Conservation (phyloP, 441 rosid species). For the Gossypium schwendimanii region DNA sequence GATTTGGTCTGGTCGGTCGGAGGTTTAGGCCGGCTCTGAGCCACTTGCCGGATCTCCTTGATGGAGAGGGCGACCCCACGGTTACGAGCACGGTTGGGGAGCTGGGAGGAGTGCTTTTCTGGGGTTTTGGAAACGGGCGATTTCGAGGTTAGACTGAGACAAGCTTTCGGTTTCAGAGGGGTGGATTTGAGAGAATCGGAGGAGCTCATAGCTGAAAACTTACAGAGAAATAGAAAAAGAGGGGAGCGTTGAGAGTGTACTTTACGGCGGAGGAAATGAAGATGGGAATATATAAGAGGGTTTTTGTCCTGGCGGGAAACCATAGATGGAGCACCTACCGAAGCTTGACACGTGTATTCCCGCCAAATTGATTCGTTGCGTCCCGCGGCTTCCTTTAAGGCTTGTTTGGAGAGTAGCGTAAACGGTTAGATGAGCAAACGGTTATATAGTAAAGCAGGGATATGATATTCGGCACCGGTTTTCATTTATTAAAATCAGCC, state of each 20-base stretch:
- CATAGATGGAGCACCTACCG: conserved; percentile 20
- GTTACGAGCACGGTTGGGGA: conserved; percentile 44
- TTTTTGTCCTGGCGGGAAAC: conserved; percentile 38
- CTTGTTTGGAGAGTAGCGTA: not conserved
- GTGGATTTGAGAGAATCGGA: conserved; percentile 20
- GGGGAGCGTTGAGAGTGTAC: not conserved
- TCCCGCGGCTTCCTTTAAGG: conserved; percentile 42
- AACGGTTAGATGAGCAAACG: not conserved
- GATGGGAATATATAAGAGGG: conserved; percentile 5
- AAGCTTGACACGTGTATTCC: conserved; percentile 38
- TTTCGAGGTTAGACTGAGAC: conserved; percentile 18
- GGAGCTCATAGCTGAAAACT: conserved; percentile 26
- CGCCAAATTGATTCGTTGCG: conserved; percentile 46
- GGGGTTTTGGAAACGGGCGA: conserved; percentile 49
- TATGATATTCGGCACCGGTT: not conserved
- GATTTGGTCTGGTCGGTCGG: conserved; percentile 26
- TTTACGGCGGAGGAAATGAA: not conserved
- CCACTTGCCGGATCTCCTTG: conserved; percentile 52
- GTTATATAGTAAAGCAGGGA: not conserved
- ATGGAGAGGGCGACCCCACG: conserved; percentile 55
- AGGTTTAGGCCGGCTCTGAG: conserved; percentile 31
- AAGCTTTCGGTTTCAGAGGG: conserved; percentile 43
- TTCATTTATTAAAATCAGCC: not conserved
- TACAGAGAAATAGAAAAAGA: not conserved
- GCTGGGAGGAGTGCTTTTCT: conserved; percentile 36